phyloP scores from a whole-genome alignment of 2,329 filamentous ascomycete species.

The Xylariaceae sp. region DNA sequence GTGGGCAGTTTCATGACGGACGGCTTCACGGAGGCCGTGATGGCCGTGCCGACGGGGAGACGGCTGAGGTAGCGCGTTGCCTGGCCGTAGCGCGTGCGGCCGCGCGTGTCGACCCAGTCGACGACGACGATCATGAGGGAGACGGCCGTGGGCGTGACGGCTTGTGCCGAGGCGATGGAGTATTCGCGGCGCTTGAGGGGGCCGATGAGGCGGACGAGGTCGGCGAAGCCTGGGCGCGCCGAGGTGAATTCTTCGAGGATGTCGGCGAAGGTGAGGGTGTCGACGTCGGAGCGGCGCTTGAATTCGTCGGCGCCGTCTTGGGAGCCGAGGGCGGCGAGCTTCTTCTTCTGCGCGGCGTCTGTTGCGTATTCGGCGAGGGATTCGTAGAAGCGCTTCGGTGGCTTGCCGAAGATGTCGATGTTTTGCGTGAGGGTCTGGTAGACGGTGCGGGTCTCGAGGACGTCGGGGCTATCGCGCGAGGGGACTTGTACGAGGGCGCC shows the following conservation, averaged over 20 bases:
- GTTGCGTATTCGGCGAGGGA: slow-evolving; percentile 77
- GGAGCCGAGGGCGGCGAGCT: slow-evolving; percentile 69
- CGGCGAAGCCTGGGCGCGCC: slow-evolving; percentile 80
- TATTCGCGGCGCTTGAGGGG: slow-evolving; percentile 97
- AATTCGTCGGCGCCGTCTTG: slow-evolving; percentile 81
- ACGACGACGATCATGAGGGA: slow-evolving; percentile 96
- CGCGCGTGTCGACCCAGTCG: slow-evolving; percentile 84
- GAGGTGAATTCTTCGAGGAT: slow-evolving; percentile 85
- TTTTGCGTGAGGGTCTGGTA: slow-evolving; percentile 90
- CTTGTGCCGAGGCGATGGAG: slow-evolving; percentile 96
- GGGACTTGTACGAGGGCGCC: slow-evolving; percentile 88
- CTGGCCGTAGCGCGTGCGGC: slow-evolving; percentile 86
- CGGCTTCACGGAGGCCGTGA: slow-evolving; percentile 93
- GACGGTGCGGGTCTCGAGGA: slow-evolving; percentile 82
- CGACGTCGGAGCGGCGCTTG: slow-evolving; percentile 85
- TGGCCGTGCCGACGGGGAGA: slow-evolving; percentile 67
- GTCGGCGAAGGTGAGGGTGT: slow-evolving; percentile 87
- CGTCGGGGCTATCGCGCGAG: slow-evolving; percentile 67
- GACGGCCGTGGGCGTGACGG: slow-evolving; percentile 84
- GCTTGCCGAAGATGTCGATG: slow-evolving; percentile 92
- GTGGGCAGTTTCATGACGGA: slow-evolving; percentile 98
- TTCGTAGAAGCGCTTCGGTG: slow-evolving; percentile 98
- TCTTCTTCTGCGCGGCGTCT: slow-evolving; percentile 75
- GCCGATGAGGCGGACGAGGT: slow-evolving; percentile 78
- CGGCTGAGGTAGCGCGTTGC: slow-evolving; percentile 83